Conservation (phyloP, 306 rosid genomes). For the Ochetophila trinervis region DNA sequence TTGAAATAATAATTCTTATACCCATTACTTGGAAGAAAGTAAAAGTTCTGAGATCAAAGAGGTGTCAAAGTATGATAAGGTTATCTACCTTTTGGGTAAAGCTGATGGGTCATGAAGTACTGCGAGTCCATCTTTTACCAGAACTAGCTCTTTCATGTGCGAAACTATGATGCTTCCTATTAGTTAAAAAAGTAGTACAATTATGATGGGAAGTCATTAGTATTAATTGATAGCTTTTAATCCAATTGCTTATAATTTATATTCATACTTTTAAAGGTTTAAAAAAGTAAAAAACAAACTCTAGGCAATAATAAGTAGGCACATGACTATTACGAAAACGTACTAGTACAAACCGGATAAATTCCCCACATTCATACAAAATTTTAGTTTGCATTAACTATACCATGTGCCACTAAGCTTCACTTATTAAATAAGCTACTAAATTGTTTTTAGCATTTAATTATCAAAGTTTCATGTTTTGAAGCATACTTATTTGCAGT, state of each 20-base stretch:
- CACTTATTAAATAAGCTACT: background rate
- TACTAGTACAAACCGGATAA: background rate
- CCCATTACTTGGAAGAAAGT: background rate
- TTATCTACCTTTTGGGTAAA: constrained; percentile 4
- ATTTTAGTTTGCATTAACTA: background rate
- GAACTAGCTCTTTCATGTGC: background rate
- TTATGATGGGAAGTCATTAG: constrained; percentile 5
- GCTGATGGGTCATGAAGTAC: constrained; percentile 5
- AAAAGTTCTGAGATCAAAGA: background rate
- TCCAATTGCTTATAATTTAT: constrained; percentile 1
- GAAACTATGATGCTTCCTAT: background rate
- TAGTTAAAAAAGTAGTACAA: background rate
- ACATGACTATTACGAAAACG: constrained; percentile 12
- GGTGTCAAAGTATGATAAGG: background rate
- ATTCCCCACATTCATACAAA: constrained; percentile 1
- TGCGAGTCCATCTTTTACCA: background rate
- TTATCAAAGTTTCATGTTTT: too few relatives aligned
- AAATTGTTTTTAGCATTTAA: too few relatives aligned
- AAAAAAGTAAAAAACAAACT: background rate
- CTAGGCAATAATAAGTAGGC: constrained; percentile 12
- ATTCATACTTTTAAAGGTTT: background rate
- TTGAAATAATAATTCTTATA: background rate
- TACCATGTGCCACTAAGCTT: constrained; percentile 15
- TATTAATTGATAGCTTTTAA: constrained; percentile 20
- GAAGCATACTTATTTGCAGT: too few relatives aligned